These are phyloP conservation scores for Vitis rupestris DNA, from an alignment of 164 flowering plant genomes.

Conservation along the genomic window DNA sequence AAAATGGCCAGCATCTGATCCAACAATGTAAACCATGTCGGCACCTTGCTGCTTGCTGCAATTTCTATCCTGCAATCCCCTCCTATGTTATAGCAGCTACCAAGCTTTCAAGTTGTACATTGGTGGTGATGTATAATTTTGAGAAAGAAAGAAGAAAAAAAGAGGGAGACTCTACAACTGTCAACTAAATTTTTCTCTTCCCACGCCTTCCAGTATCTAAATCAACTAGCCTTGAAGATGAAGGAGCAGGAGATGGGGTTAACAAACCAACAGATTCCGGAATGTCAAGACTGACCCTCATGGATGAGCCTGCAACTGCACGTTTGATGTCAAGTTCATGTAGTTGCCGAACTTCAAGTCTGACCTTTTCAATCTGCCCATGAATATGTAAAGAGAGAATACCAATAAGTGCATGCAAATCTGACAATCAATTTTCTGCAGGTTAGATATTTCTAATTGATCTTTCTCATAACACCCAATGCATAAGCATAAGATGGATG, in stretches of 20 bases:
- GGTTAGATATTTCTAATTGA: neutral
- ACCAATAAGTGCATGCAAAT: neutral
- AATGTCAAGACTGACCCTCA: conserved; percentile 71
- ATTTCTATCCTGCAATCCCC: no score
- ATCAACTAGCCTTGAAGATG: conserved; percentile 68
- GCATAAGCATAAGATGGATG: neutral
- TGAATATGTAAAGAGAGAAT: conserved; percentile 1
- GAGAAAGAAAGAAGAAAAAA: neutral
- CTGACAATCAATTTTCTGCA: neutral
- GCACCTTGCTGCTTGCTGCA: no score
- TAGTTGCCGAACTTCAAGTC: conserved; percentile 46
- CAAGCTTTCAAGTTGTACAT: no score
- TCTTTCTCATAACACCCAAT: neutral
- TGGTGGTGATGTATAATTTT: no score
- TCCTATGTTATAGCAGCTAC: no score
- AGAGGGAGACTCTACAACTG: neutral
- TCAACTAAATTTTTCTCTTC: conserved; percentile 47
- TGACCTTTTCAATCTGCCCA: conserved; percentile 59
- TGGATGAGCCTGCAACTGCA: conserved; percentile 53
- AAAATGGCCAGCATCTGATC: neutral
- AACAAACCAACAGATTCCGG: conserved; percentile 85
- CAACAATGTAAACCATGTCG: no score
- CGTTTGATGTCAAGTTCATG: conserved; percentile 60
- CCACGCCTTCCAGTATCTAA: conserved; percentile 62
- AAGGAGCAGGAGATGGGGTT: conserved; percentile 32